Percentiles rank a stretch among this genome's conserved stretches.
phyloP scores from a whole-genome alignment of 768 basidiomycete species.

The Cystobasidium ongulense region DNA sequence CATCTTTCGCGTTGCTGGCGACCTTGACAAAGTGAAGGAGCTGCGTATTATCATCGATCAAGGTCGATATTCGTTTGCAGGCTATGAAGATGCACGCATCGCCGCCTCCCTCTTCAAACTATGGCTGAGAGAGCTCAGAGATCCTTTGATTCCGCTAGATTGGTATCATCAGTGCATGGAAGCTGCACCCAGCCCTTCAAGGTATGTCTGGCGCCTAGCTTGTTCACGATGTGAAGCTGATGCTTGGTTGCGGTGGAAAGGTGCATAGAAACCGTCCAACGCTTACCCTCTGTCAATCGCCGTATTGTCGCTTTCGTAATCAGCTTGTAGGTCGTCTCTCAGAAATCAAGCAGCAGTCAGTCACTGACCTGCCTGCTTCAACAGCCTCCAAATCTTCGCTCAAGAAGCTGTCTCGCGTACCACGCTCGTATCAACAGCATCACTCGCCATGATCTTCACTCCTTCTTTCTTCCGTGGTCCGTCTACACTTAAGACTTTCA shows the following conservation, averaged over 20 bases:
- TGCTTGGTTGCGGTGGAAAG: background rate
- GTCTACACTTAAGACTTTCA: background rate
- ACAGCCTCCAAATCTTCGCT: constrained; percentile 19
- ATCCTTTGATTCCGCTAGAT: constrained; percentile 4
- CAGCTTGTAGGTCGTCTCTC: constrained; percentile 26
- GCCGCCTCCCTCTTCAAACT: constrained; percentile 34
- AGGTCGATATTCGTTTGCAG: constrained; percentile 20
- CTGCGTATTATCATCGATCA: constrained; percentile 19
- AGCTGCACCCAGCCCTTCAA: background rate
- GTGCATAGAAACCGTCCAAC: constrained; percentile 1
- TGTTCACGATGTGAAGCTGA: background rate
- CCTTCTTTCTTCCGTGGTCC: background rate
- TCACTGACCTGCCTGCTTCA: background rate
- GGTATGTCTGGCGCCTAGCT: constrained; percentile 7
- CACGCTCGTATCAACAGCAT: constrained; percentile 20
- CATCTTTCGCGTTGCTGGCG: constrained; percentile 25
- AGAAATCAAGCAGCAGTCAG: too few relatives aligned
- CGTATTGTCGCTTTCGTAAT: constrained; percentile 27
- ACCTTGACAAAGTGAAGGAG: constrained; percentile 21
- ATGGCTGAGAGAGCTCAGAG: constrained; percentile 32
- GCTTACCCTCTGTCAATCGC: background rate
- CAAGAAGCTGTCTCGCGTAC: constrained; percentile 32
- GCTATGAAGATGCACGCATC: constrained; percentile 31
- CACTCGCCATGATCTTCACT: background rate
- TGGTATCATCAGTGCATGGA: constrained; percentile 23